phyloP scores from a whole-genome alignment of 1,284 basidiomycete genomes.

The Trichosporon asahii region DNA sequence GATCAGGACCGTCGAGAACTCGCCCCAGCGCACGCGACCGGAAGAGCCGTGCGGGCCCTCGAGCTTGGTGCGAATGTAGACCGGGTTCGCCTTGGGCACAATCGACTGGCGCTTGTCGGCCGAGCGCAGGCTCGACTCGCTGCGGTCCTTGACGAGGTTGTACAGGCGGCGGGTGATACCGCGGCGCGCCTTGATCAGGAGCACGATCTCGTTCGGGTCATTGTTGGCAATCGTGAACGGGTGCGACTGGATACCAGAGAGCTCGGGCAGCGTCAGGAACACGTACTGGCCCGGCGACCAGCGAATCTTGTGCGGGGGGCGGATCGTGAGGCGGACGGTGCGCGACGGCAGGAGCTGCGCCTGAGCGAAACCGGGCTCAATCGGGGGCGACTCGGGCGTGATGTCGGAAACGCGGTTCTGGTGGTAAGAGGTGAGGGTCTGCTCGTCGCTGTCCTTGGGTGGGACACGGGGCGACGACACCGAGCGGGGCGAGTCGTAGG shows the following conservation, averaged over 20 bases:
- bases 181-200: slow-evolving; percentile 70
- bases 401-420: not conserved
- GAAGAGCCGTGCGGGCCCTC: slow-evolving; percentile 79
- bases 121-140: slow-evolving; percentile 10
- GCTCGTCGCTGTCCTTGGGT: not conserved
- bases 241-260: slow-evolving; percentile 68
- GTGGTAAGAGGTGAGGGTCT: not conserved
- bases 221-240: slow-evolving; percentile 76
- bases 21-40: slow-evolving; percentile 63
- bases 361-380: slow-evolving; percentile 60
- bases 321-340: slow-evolving; percentile 69
- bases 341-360: slow-evolving; percentile 74
- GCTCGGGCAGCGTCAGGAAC: slow-evolving; percentile 66
- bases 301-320: slow-evolving; percentile 60
- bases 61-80: slow-evolving; percentile 60
- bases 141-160: slow-evolving; percentile 56
- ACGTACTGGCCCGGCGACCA: slow-evolving; percentile 69
- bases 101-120: slow-evolving; percentile 27
- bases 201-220: slow-evolving; percentile 63
- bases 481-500: not conserved
- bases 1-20: slow-evolving; percentile 64
- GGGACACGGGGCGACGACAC: not conserved
- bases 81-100: slow-evolving; percentile 27
- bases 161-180: slow-evolving; percentile 76
- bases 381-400: slow-evolving; percentile 24